Conservation (phyloP, 495 filamentous ascomycete species). For the Hypoxylon intermedium region DNA sequence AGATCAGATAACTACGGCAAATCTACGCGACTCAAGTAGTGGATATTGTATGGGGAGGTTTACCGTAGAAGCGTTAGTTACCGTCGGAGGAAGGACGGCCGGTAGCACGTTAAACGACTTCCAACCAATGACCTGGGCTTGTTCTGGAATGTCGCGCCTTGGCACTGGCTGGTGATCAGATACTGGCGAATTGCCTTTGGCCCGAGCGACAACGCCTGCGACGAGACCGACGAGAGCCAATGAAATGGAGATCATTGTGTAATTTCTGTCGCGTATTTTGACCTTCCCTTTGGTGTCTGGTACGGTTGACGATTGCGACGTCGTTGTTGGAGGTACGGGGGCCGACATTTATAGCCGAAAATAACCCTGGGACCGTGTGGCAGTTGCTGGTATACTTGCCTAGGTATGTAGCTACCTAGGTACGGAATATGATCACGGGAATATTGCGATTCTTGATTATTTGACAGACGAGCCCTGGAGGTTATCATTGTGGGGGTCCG, state of each 20-base stretch:
- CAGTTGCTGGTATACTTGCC: slow-evolving; percentile 1
- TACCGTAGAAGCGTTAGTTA: slow-evolving; percentile 40
- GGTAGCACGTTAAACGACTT: slow-evolving; percentile 50
- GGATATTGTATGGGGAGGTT: not conserved
- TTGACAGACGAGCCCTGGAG: no score
- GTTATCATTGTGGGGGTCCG: slow-evolving; percentile 12
- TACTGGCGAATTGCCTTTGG: slow-evolving; percentile 6
- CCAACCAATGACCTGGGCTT: slow-evolving; percentile 53
- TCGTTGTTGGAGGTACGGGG: not conserved
- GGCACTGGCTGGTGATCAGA: slow-evolving; percentile 4
- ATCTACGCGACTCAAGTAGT: no score
- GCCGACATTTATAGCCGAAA: slow-evolving; percentile 7
- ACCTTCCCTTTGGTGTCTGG: not conserved
- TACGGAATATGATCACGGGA: no score
- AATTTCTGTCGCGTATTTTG: not conserved
- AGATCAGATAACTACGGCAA: no score
- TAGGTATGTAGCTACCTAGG: no score
- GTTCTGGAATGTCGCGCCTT: slow-evolving; percentile 44
- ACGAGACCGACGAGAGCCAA: slow-evolving; percentile 16
- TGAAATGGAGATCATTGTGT: slow-evolving; percentile 25
- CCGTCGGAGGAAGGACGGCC: slow-evolving; percentile 38
- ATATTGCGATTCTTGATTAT: no score
- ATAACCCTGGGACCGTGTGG: no score
- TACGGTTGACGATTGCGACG: not conserved
- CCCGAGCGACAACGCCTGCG: slow-evolving; percentile 7